Conservation (phyloP, 2,329 filamentous ascomycete species). For the Coniella vitis region DNA sequence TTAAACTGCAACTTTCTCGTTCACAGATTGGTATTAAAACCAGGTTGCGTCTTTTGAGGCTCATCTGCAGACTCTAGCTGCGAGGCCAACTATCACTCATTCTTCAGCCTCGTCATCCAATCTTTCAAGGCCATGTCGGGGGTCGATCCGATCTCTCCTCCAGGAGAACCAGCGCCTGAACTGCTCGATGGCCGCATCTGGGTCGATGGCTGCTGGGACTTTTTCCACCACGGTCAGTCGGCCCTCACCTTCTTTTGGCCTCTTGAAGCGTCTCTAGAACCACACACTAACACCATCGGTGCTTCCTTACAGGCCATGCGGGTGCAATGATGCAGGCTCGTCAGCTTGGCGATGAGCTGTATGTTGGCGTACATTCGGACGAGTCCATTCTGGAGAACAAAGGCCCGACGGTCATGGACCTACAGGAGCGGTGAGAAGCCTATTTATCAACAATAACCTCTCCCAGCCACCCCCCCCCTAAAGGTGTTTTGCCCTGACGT, state of each 20-base stretch:
- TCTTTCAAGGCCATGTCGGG: slow-evolving; percentile 16
- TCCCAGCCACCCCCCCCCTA: not conserved
- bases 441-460: slow-evolving; percentile 12
- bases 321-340: slow-evolving; percentile 95
- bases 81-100: not conserved
- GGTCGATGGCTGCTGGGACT: slow-evolving; percentile 99
- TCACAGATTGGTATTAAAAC: too few relatives aligned
- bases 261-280: too few relatives aligned
- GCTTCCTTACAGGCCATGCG: slow-evolving; percentile 66
- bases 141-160: slow-evolving; percentile 24
- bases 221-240: slow-evolving; percentile 87
- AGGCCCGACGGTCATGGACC: slow-evolving; percentile 93
- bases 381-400: slow-evolving; percentile 95
- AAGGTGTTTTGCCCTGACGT: slow-evolving; percentile 21
- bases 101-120: not conserved
- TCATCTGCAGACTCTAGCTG: too few relatives aligned
- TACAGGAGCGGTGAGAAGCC: slow-evolving; percentile 66
- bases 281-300: too few relatives aligned
- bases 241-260: not conserved
- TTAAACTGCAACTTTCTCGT: not conserved
- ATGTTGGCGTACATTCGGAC: slow-evolving; percentile 91
- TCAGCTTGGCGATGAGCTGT: slow-evolving; percentile 79
- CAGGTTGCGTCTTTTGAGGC: too few relatives aligned
- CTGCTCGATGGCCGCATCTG: slow-evolving; percentile 72
- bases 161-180: slow-evolving; percentile 45